Evolutionary conservation across 106 monocot species (phyloP).

Genomic region (Gastrodia elata): DNA sequence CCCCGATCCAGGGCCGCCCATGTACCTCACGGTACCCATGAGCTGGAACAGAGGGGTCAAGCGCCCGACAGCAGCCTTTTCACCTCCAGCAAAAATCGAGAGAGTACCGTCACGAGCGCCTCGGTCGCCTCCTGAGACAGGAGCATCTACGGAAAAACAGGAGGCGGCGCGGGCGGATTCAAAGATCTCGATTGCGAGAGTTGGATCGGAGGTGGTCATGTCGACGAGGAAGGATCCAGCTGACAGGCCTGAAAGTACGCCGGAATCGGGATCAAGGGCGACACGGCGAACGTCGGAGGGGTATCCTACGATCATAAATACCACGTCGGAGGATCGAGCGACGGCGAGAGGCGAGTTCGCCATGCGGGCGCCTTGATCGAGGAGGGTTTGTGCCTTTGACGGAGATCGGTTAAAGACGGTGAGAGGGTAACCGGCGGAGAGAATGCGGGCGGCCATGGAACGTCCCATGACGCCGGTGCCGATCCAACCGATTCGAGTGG

Average conservation of each 20-base stretch:
- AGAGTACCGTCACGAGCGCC: conserved; percentile 60
- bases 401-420: conserved; percentile 86
- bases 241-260: conserved; percentile 38
- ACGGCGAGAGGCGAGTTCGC: conserved; percentile 53
- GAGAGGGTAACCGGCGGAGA: conserved; percentile 67
- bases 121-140: conserved; percentile 89
- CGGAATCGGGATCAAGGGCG: conserved; percentile 36
- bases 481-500: conserved; percentile 69
- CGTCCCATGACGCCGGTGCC: conserved; percentile 85
- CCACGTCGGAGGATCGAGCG: conserved; percentile 54
- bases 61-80: conserved; percentile 25
- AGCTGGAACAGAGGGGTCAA: conserved; percentile 48
- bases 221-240: conserved; percentile 63
- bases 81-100: conserved; percentile 81
- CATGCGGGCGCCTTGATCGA: conserved; percentile 46
- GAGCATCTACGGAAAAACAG: conserved; percentile 58
- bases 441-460: conserved; percentile 75
- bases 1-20: conserved; percentile 79
- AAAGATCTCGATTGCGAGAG: conserved; percentile 69
- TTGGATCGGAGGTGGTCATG: conserved; percentile 87
- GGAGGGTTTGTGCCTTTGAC: conserved; percentile 55
- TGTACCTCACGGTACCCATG: conserved; percentile 72
- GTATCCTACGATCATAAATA: conserved; percentile 79
- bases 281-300: conserved; percentile 75
- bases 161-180: conserved; percentile 19